Evolutionary conservation across 305 asterid species (phyloP).

Genomic region (Nicotiana rustica): DNA sequence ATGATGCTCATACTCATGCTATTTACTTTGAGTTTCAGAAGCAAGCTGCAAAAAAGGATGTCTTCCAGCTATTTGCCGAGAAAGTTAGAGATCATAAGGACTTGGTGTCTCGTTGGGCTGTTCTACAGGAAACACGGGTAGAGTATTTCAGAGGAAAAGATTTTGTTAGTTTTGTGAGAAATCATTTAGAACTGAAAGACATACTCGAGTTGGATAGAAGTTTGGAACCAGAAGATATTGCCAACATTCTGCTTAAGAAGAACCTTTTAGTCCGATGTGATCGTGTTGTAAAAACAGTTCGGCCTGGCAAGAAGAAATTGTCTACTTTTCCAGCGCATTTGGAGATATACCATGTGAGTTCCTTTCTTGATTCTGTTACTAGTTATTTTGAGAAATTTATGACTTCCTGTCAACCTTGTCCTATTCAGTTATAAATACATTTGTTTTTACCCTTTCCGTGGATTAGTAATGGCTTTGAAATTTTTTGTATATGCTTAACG

Average conservation of each 20-base stretch:
- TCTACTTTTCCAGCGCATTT: slow-evolving; percentile 99
- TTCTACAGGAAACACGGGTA: slow-evolving; percentile 97
- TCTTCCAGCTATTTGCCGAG: slow-evolving; percentile 93
- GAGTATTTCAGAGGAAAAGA: slow-evolving; percentile 98
- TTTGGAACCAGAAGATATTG: slow-evolving; percentile 85
- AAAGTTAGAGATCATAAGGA: slow-evolving; percentile 95
- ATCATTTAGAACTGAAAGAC: slow-evolving; percentile 80
- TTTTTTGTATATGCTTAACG: background rate
- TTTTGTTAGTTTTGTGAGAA: slow-evolving; percentile 80
- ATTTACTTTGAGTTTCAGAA: slow-evolving; percentile 65
- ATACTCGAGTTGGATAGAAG: slow-evolving; percentile 77
- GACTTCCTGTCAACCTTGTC: slow-evolving; percentile 13
- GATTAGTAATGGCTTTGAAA: slow-evolving; percentile 7
- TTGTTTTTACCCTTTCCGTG: background rate
- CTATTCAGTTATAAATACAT: slow-evolving; percentile 17
- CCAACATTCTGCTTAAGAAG: slow-evolving; percentile 74
- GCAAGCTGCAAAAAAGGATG: slow-evolving; percentile 79
- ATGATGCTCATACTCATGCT: slow-evolving; percentile 14
- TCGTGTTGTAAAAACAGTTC: slow-evolving; percentile 92
- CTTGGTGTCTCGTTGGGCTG: slow-evolving; percentile 98
- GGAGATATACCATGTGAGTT: slow-evolving; percentile 86
- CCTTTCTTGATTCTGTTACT: slow-evolving; percentile 16
- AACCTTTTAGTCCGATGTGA: slow-evolving; percentile 94
- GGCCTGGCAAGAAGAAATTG: slow-evolving; percentile 94
- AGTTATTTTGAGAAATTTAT: slow-evolving; percentile 8